These are phyloP conservation scores for Cytidiella melzeri DNA, from an alignment of 768 basidiomycete species.

Conservation along the genomic window DNA sequence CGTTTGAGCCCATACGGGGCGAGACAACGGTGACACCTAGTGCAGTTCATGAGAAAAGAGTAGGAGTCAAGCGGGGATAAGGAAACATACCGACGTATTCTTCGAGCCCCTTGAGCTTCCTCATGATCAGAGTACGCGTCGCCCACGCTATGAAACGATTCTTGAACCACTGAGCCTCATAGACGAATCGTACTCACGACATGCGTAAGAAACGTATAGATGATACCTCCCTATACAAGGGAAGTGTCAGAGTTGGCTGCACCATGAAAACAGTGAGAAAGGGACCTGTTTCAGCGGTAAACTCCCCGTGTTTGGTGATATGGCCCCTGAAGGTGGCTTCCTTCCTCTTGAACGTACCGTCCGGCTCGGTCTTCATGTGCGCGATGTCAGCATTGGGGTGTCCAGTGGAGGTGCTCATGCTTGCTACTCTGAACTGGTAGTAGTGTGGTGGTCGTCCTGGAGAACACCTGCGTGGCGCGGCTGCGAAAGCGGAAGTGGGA, in stretches of 20 bases:
- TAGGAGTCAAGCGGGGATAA: not conserved
- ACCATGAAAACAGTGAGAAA: no score
- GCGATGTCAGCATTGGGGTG: conserved; percentile 37
- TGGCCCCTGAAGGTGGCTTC: conserved; percentile 47
- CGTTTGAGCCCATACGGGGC: conserved; percentile 75
- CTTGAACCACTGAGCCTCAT: not conserved
- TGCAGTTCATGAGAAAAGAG: not conserved
- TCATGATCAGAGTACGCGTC: conserved; percentile 79
- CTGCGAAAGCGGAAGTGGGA: no score
- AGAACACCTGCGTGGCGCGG: no score
- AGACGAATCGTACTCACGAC: conserved; percentile 48
- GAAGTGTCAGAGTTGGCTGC: not conserved
- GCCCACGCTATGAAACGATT: conserved; percentile 68
- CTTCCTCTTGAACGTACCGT: conserved; percentile 63
- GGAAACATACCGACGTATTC: conserved; percentile 62
- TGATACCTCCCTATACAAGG: conserved; percentile 71
- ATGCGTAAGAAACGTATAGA: conserved; percentile 83
- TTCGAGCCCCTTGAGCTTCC: conserved; percentile 91
- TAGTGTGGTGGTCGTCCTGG: no score
- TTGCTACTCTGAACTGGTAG: no score
- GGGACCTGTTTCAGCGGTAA: conserved; percentile 72
- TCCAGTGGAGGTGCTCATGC: not conserved
- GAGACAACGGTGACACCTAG: conserved; percentile 51
- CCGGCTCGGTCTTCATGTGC: conserved; percentile 44
- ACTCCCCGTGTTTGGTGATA: conserved; percentile 53